Evolutionary conservation across 208 protist species (phyloP).

Genomic region (Crithidia thermophila): DNA sequence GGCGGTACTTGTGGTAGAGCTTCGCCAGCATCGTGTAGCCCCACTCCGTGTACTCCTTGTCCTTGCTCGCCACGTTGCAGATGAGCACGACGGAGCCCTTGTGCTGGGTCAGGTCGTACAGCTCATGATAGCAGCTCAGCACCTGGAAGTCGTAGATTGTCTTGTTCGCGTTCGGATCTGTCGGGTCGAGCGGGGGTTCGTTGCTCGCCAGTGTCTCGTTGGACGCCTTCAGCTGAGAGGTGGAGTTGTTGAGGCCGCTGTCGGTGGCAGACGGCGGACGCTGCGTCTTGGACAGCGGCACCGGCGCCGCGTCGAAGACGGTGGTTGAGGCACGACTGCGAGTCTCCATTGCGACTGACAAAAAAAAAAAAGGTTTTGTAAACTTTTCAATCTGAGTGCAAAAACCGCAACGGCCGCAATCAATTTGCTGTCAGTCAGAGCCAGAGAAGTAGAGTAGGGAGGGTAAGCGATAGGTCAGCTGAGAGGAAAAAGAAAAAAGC

Average conservation of each 20-base stretch:
- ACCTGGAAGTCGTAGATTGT: slow-evolving; percentile 78
- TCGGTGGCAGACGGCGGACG: not conserved
- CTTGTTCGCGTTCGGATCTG: slow-evolving; percentile 23
- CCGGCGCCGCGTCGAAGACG: not conserved
- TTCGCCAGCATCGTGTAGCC: slow-evolving; percentile 66
- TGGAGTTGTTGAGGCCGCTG: slow-evolving; percentile 1
- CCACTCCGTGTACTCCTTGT: slow-evolving; percentile 76
- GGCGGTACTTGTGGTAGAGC: slow-evolving; percentile 80
- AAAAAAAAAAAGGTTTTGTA: no score
- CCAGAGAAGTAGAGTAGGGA: no score
- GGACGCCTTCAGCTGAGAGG: not conserved
- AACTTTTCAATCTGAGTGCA: no score
- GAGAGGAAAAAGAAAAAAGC: no score
- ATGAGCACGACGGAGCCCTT: slow-evolving; percentile 85
- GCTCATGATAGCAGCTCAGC: slow-evolving; percentile 55
- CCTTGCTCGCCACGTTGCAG: slow-evolving; percentile 91
- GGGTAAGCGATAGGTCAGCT: no score
- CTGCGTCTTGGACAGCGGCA: not conserved
- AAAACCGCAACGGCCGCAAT: no score
- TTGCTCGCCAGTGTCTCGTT: slow-evolving; percentile 23
- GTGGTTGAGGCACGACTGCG: not conserved
- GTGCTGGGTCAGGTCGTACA: slow-evolving; percentile 81
- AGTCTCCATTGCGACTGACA: slow-evolving; percentile 3
- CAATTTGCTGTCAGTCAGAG: no score
- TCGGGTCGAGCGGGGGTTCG: slow-evolving; percentile 4